These are phyloP conservation scores for Buxus sempervirens DNA, from an alignment of 164 flowering plant genomes.

Conservation along the genomic window DNA sequence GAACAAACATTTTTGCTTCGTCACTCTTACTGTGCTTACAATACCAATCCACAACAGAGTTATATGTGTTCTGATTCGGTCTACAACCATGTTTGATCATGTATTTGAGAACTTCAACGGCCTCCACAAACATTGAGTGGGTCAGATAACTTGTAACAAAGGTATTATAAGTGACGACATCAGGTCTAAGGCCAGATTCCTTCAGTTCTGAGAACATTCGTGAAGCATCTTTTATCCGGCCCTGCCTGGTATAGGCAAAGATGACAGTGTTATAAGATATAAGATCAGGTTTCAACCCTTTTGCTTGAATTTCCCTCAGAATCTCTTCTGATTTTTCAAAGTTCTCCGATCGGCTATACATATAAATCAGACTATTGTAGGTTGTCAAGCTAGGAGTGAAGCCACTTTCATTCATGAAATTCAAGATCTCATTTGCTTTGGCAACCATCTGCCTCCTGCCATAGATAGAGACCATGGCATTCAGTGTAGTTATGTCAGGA, in stretches of 20 bases:
- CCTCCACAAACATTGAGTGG: constrained; percentile 80
- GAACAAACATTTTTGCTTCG: constrained; percentile 59
- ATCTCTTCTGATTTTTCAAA: constrained; percentile 65
- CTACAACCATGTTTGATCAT: constrained; percentile 75
- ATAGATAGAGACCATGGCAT: constrained; percentile 85
- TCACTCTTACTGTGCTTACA: constrained; percentile 61
- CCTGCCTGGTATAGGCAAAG: constrained; percentile 69
- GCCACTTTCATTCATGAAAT: constrained; percentile 64
- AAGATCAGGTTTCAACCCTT: constrained; percentile 65
- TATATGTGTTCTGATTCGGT: constrained; percentile 75
- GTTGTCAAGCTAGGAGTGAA: constrained; percentile 81
- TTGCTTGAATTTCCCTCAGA: constrained; percentile 53
- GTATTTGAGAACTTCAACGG: constrained; percentile 64
- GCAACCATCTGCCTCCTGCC: constrained; percentile 76
- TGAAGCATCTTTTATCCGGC: constrained; percentile 77
- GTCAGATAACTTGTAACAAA: constrained; percentile 76
- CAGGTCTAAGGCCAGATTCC: constrained; percentile 55
- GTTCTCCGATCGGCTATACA: constrained; percentile 67
- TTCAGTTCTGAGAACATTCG: constrained; percentile 65
- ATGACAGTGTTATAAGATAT: constrained; percentile 84
- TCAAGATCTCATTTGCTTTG: constrained; percentile 64
- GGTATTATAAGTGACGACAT: constrained; percentile 79
- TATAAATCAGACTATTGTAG: constrained; percentile 84
- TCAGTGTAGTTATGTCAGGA: constrained; percentile 64
- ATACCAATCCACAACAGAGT: constrained; percentile 81